phyloP scores from a whole-genome alignment of 108 stramenopile species.

The Mediolabrus comicus region DNA sequence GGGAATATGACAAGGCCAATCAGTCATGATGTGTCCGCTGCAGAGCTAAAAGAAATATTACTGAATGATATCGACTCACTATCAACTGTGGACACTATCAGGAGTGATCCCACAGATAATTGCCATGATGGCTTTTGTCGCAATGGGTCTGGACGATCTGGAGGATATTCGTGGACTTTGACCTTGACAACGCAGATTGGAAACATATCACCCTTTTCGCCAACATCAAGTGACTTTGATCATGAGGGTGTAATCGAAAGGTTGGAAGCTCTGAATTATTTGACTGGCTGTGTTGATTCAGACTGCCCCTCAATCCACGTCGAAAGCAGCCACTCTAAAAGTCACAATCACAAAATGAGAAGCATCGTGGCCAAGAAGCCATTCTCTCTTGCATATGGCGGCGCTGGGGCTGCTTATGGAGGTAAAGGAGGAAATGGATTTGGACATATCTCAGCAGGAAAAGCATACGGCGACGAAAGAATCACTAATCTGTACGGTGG shows the following conservation, averaged over 20 bases:
- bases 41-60: constrained; percentile 29
- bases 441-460: constrained; percentile 25
- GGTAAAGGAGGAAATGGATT: constrained; percentile 59
- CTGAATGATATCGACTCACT: constrained; percentile 25
- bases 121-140: constrained; percentile 54
- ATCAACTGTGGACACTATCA: constrained; percentile 15
- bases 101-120: constrained; percentile 42
- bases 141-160: constrained; percentile 50
- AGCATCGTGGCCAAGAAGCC: constrained; percentile 31
- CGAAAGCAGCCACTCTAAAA: constrained; percentile 20
- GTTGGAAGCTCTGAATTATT: constrained; percentile 34
- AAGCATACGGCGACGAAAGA: constrained; percentile 33
- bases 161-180: constrained; percentile 59
- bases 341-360: constrained; percentile 36
- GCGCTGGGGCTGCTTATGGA: constrained; percentile 60
- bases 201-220: constrained; percentile 55
- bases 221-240: constrained; percentile 43
- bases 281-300: constrained; percentile 50
- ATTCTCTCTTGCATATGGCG: constrained; percentile 65
- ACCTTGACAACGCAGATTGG: constrained; percentile 47
- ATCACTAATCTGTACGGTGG: constrained; percentile 49
- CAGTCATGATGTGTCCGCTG: constrained; percentile 41
- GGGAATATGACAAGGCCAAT: constrained; percentile 43
- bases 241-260: constrained; percentile 26
- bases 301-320: constrained; percentile 42